These are phyloP conservation scores for Parietaria judaica DNA, from an alignment of 306 rosid genomes.

Conservation along the genomic window DNA sequence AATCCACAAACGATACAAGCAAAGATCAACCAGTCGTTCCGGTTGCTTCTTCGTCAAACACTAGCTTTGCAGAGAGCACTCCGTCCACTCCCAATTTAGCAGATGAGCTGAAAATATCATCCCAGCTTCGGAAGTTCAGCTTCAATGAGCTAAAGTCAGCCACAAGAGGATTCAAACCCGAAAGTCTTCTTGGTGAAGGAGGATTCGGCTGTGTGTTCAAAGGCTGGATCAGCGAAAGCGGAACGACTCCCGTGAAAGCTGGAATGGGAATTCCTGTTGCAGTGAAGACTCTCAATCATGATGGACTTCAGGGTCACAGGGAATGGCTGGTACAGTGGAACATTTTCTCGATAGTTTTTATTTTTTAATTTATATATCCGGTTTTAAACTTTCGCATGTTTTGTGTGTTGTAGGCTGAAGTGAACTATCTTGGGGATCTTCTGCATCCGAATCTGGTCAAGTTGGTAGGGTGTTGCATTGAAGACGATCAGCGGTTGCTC, in stretches of 20 bases:
- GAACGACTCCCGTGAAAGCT: constrained; percentile 28
- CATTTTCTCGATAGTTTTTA: neutral
- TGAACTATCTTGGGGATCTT: constrained; percentile 46
- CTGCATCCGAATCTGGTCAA: constrained; percentile 47
- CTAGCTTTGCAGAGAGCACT: constrained; percentile 28
- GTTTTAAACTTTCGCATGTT: constrained; percentile 7
- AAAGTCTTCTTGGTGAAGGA: constrained; percentile 41
- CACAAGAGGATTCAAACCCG: constrained; percentile 36
- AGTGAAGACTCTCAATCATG: constrained; percentile 45
- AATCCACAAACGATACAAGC: constrained; percentile 19
- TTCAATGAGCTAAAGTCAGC: constrained; percentile 39
- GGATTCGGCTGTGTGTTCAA: constrained; percentile 58
- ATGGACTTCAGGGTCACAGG: constrained; percentile 46
- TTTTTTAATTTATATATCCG: neutral
- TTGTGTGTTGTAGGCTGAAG: constrained; percentile 46
- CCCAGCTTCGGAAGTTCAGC: constrained; percentile 36
- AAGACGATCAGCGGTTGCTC: constrained; percentile 45
- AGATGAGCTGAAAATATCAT: constrained; percentile 33
- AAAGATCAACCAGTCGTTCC: constrained; percentile 20
- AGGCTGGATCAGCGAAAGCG: constrained; percentile 39
- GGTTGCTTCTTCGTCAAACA: constrained; percentile 24
- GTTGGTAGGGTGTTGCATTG: constrained; percentile 52
- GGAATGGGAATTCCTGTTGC: constrained; percentile 45
- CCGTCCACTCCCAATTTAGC: constrained; percentile 22
- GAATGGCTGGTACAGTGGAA: constrained; percentile 55